These are phyloP conservation scores for Candida sp. DNA, from an alignment of 1,139 yeast species.

Conservation along the genomic window DNA sequence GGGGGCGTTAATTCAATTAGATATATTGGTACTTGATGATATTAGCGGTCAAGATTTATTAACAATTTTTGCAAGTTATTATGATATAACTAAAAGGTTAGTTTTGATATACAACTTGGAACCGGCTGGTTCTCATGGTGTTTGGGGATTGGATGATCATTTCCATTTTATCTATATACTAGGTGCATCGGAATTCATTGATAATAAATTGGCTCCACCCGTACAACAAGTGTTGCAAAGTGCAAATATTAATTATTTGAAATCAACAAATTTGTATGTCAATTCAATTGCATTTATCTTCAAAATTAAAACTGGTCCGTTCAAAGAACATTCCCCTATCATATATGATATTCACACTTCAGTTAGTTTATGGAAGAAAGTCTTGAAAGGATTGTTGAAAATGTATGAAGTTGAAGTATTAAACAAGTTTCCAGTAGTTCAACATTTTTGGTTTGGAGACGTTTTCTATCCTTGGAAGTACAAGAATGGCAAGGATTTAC, in stretches of 20 bases:
- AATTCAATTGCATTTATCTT: slow-evolving; percentile 77
- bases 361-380: slow-evolving; percentile 78
- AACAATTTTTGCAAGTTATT: slow-evolving; percentile 59
- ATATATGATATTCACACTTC: slow-evolving; percentile 67
- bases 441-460: slow-evolving; percentile 88
- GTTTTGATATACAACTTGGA: slow-evolving; percentile 71
- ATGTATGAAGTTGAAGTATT: slow-evolving; percentile 95
- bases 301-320: slow-evolving; percentile 75
- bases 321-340: slow-evolving; percentile 85
- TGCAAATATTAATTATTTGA: slow-evolving; percentile 23
- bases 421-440: slow-evolving; percentile 86
- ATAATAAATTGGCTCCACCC: slow-evolving; percentile 36
- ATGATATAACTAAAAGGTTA: slow-evolving; percentile 57
- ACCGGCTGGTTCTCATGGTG: slow-evolving; percentile 95
- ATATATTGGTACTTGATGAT: slow-evolving; percentile 14
- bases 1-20: slow-evolving; percentile 50
- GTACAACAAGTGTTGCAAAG: slow-evolving; percentile 28
- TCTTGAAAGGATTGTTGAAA: slow-evolving; percentile 87
- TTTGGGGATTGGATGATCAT: slow-evolving; percentile 98
- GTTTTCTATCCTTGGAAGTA: slow-evolving; percentile 67
- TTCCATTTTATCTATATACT: slow-evolving; percentile 80
- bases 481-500: slow-evolving; percentile 20
- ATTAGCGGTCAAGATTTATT: slow-evolving; percentile 47
- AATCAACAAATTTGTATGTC: slow-evolving; percentile 60
- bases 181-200: slow-evolving; percentile 79